phyloP scores from a whole-genome alignment of 2,329 filamentous ascomycete genomes.

The Alternaria consortialis region DNA sequence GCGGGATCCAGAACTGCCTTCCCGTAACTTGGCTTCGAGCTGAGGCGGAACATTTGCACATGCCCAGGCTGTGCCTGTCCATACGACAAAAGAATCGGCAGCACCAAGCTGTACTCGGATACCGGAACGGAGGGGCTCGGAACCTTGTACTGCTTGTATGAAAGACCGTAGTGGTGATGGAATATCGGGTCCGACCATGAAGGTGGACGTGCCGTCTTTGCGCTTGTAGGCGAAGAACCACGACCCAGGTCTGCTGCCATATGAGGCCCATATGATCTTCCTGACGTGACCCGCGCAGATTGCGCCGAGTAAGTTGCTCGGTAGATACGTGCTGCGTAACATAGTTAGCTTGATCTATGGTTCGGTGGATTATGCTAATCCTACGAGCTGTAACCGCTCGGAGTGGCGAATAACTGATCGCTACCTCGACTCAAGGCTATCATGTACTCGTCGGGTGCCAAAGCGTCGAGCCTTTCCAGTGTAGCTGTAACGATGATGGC shows the following conservation, averaged over 20 bases:
- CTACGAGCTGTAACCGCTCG: constrained; percentile 41
- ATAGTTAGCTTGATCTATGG: constrained; percentile 2
- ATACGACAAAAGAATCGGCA: constrained; percentile 34
- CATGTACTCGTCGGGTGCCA: constrained; percentile 35
- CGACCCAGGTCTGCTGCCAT: constrained; percentile 30
- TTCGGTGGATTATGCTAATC: background rate
- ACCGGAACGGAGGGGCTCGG: background rate
- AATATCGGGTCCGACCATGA: constrained; percentile 18
- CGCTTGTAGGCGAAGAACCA: constrained; percentile 42
- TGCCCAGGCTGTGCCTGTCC: constrained; percentile 31
- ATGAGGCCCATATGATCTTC: constrained; percentile 38
- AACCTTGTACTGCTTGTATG: constrained; percentile 10
- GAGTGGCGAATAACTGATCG: constrained; percentile 37
- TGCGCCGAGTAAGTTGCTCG: constrained; percentile 17
- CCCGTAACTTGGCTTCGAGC: constrained; percentile 11
- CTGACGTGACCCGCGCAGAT: constrained; percentile 17
- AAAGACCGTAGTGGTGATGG: constrained; percentile 21
- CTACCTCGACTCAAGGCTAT: constrained; percentile 35
- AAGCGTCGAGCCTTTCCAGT: constrained; percentile 25
- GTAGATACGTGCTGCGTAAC: constrained; percentile 30
- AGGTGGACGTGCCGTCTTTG: constrained; percentile 14
- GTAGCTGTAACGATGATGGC: constrained; percentile 9
- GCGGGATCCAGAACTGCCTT: constrained; percentile 13
- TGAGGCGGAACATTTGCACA: constrained; percentile 23
- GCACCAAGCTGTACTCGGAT: constrained; percentile 40